phyloP scores from a whole-genome alignment of 352 stramenopile species.

The Globisporangium takayamanum region DNA sequence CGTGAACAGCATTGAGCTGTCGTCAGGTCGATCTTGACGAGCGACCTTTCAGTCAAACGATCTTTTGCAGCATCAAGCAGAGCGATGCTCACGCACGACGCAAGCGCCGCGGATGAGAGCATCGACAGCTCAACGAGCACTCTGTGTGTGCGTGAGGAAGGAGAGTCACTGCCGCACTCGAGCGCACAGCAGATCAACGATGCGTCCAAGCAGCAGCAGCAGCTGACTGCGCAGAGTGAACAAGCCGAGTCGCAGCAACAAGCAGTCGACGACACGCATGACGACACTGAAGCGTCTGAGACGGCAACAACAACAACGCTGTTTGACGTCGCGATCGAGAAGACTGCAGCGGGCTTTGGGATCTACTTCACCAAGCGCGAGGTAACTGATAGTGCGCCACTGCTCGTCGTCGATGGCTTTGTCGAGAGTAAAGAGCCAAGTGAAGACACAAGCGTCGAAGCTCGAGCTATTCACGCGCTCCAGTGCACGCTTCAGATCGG shows the following conservation, averaged over 20 bases:
- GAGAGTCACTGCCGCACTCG: no score
- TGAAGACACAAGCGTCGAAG: not conserved
- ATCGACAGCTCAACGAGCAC: no score
- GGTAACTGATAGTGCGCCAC: not conserved
- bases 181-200: no score
- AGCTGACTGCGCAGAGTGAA: not conserved
- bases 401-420: constrained; percentile 34
- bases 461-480: not conserved
- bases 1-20: not conserved
- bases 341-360: constrained; percentile 26
- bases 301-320: not conserved
- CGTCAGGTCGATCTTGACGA: no score
- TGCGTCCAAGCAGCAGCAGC: not conserved
- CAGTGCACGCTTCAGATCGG: constrained; percentile 21
- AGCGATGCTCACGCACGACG: no score
- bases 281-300: not conserved
- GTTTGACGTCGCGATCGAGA: constrained; percentile 24
- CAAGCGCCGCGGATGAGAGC: no score
- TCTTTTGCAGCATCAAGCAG: no score
- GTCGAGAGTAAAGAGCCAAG: constrained; percentile 12
- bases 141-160: no score
- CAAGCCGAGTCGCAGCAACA: not conserved
- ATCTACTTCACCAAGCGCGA: constrained; percentile 38
- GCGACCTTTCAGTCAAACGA: no score
- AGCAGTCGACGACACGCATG: not conserved